Evolutionary conservation across 371 early-diverging fungal genomes (phyloP).

Genomic region (Syncephalis fuscata): DNA sequence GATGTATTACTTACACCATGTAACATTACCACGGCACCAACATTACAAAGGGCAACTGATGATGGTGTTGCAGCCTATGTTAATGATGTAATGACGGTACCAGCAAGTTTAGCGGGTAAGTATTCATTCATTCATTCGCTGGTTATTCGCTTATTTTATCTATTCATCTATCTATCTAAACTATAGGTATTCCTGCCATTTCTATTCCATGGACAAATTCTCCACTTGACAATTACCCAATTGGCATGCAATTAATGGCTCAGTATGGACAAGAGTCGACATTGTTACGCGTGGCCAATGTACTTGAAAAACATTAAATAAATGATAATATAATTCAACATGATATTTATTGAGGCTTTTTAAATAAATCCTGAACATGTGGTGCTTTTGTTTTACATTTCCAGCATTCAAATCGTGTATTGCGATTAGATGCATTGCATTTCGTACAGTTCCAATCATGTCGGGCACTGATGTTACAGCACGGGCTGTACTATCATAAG

Average conservation of each 20-base stretch:
- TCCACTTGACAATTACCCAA: slow-evolving; percentile 25
- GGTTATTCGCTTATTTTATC: slow-evolving; percentile 1
- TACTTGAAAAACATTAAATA: too few relatives aligned
- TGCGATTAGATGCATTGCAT: too few relatives aligned
- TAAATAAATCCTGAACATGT: too few relatives aligned
- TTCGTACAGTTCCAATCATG: too few relatives aligned
- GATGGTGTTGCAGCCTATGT: slow-evolving; percentile 29
- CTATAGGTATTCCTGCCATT: slow-evolving; percentile 38
- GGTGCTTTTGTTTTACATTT: too few relatives aligned
- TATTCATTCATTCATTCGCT: neutral
- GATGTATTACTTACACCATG: slow-evolving; percentile 6
- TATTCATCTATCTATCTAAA: neutral
- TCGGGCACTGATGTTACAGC: too few relatives aligned
- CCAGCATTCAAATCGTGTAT: too few relatives aligned
- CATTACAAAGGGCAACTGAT: neutral
- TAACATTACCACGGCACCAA: slow-evolving; percentile 7
- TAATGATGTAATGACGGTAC: slow-evolving; percentile 81
- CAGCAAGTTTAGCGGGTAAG: slow-evolving; percentile 67
- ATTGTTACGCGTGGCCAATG: slow-evolving; percentile 22
- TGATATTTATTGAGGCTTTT: too few relatives aligned
- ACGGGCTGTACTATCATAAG: too few relatives aligned
- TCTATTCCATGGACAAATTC: slow-evolving; percentile 34
- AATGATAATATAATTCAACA: too few relatives aligned
- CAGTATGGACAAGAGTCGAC: slow-evolving; percentile 66
- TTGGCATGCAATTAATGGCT: slow-evolving; percentile 66